Evolutionary conservation across 2,329 filamentous ascomycete species (phyloP), one percentile per base, ranked within the genome.

Genomic region (Fusarium robinianum): DNA sequence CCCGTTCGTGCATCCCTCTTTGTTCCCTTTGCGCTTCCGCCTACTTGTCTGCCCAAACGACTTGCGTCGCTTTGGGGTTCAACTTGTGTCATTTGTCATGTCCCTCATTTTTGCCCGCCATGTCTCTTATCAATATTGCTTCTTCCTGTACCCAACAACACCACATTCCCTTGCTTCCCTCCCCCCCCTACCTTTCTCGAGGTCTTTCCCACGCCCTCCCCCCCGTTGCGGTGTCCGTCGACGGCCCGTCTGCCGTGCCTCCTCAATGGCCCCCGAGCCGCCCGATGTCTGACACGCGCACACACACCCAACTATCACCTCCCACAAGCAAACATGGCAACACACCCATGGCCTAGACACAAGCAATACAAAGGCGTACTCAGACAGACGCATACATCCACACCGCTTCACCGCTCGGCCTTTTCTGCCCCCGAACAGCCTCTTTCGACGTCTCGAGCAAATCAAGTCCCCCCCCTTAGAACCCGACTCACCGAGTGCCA

Each of bases 71-170:
- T n/a, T n/a, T n/a, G n/a, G n/a, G n/a, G 8, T 24, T n/a, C 22
- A 24, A 24, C 22, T 30, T 12, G 10, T 10, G 10, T 17, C 29
- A 18, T 12, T 32, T 16, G 11, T n/a, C 5, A 10, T 1, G 16
- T 23, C 31, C 14, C 31, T 15, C 35, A 9, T 32, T 21, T n/a
- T 16, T 21, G n/a, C 14, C 44, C 53, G 44, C 41, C 43, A 36
- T 53, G 48, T 55, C 50, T 53, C 57, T 60, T 55, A 59, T 60
- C 57, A 53, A 59, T 50, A 52, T 60, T 60, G 46, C 57, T 60
- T 60, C 57, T 60, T 54, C 43, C 51, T 40, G 44, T 53, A 31
- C 52, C 31, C 34, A 45, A 34, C 19, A 17, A 34, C 22, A n/a
- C 15, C 19, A 12, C 51, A n/a, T 57, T 53, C 52, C 44, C 44